Evolutionary conservation across 495 filamentous ascomycete species (phyloP).

Genomic region (Tuber magnatum): DNA sequence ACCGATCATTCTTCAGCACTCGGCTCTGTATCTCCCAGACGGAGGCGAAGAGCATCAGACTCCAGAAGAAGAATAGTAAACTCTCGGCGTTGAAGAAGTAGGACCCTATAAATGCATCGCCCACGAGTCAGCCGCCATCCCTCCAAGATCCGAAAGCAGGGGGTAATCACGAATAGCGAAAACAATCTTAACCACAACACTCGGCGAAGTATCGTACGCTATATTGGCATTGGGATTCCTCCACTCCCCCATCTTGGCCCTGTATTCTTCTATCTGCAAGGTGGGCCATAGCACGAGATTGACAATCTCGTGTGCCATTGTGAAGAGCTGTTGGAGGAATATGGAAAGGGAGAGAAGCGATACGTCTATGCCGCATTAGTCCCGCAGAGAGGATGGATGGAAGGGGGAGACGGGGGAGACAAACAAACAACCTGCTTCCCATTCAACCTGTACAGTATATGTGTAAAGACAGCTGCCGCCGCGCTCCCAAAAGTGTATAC

Average conservation of each 20-base stretch:
- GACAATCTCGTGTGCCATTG: constrained; percentile 24
- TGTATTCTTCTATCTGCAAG: constrained; percentile 20
- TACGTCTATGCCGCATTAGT: constrained; percentile 21
- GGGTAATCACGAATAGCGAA: constrained; percentile 29
- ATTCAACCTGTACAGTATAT: constrained; percentile 36
- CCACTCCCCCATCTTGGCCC: constrained; percentile 20
- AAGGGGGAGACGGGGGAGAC: neutral
- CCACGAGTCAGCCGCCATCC: constrained; percentile 9
- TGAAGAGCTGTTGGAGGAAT: constrained; percentile 36
- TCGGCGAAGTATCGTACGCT: constrained; percentile 21
- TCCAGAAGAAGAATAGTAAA: constrained; percentile 38
- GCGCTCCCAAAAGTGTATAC: constrained; percentile 30
- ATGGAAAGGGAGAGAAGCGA: constrained; percentile 33
- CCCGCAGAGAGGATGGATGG: neutral
- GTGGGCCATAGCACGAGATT: constrained; percentile 18
- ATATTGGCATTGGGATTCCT: constrained; percentile 30
- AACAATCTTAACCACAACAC: constrained; percentile 13
- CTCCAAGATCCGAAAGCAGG: neutral
- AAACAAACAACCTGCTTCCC: constrained; percentile 34
- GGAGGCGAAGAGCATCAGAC: constrained; percentile 32
- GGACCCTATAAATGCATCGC: constrained; percentile 12
- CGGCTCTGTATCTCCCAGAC: constrained; percentile 32
- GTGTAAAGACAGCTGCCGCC: constrained; percentile 27
- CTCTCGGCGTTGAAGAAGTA: constrained; percentile 38
- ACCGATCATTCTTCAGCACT: constrained; percentile 20